These are phyloP conservation scores for Phytopythium aichiense DNA, from an alignment of 352 stramenopile species.

Conservation along the genomic window DNA sequence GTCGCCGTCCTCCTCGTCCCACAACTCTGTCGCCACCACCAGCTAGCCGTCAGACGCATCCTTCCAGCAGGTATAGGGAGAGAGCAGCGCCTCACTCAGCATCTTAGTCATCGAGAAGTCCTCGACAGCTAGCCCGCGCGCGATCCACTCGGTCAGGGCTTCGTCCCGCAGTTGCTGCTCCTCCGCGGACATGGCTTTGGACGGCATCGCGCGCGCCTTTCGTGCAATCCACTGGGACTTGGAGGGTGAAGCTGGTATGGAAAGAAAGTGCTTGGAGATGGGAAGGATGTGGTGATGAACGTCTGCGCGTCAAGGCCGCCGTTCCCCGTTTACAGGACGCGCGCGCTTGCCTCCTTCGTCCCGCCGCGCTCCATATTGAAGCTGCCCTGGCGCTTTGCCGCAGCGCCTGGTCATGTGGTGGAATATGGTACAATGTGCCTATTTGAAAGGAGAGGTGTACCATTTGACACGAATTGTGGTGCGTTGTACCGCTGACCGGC, in stretches of 20 bases:
- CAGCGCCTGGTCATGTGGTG: background rate
- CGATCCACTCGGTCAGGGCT: constrained; percentile 69
- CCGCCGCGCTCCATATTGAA: background rate
- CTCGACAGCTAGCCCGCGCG: constrained; percentile 43
- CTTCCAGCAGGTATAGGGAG: background rate
- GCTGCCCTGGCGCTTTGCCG: background rate
- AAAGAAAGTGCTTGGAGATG: background rate
- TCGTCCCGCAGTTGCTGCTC: constrained; percentile 65
- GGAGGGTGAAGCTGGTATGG: background rate
- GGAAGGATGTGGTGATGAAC: too few relatives aligned
- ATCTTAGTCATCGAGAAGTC: constrained; percentile 83
- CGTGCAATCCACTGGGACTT: background rate
- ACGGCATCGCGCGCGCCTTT: constrained; percentile 4
- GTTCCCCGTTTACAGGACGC: background rate
- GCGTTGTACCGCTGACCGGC: background rate
- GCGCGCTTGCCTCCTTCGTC: background rate
- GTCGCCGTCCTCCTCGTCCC: constrained; percentile 52
- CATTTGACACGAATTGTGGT: background rate
- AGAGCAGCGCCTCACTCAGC: constrained; percentile 31
- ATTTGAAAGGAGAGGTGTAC: background rate
- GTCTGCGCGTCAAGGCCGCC: background rate
- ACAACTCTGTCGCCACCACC: constrained; percentile 37
- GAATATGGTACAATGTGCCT: background rate
- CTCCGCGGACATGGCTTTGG: constrained; percentile 19
- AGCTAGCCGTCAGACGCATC: too few relatives aligned